Conservation (phyloP, 2,329 filamentous ascomycete species). For the Diaporthe sp. region DNA sequence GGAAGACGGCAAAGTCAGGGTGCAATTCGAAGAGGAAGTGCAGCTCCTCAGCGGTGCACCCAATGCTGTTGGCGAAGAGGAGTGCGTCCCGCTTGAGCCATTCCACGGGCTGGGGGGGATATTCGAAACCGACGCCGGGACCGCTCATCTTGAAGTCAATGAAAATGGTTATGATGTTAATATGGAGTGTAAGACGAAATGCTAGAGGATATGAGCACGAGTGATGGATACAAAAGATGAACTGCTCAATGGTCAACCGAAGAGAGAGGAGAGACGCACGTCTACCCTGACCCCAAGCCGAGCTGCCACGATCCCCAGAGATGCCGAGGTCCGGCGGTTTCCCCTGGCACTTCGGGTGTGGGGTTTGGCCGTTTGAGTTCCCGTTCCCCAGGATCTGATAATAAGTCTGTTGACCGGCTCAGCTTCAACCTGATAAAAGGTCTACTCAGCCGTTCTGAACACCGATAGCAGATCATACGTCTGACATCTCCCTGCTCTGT, state of each 20-base stretch:
- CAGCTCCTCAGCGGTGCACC: slow-evolving; percentile 85
- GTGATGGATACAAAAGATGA: neutral
- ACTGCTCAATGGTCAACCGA: neutral
- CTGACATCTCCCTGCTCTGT: neutral
- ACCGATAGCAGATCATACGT: neutral
- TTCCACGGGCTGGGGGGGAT: slow-evolving; percentile 79
- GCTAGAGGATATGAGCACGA: slow-evolving; percentile 27
- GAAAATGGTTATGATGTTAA: neutral
- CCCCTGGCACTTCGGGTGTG: slow-evolving; percentile 36
- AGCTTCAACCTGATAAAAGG: neutral
- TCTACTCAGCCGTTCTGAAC: neutral
- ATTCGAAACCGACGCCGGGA: slow-evolving; percentile 81
- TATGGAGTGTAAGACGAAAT: slow-evolving; percentile 41
- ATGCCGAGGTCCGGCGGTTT: slow-evolving; percentile 39
- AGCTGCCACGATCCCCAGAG: slow-evolving; percentile 23
- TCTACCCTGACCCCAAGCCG: slow-evolving; percentile 1
- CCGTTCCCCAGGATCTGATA: slow-evolving; percentile 10
- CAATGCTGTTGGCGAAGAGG: slow-evolving; percentile 92
- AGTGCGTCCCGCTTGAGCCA: slow-evolving; percentile 92
- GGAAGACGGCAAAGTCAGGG: slow-evolving; percentile 88
- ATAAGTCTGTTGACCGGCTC: neutral
- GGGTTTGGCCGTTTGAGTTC: slow-evolving; percentile 26
- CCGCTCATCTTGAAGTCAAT: slow-evolving; percentile 55
- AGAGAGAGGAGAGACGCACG: neutral
- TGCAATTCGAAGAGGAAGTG: slow-evolving; percentile 95